Base-by-base conservation (phyloP, 2,329 filamentous ascomycete genomes). In the Colletotrichum acutatum region DNA sequence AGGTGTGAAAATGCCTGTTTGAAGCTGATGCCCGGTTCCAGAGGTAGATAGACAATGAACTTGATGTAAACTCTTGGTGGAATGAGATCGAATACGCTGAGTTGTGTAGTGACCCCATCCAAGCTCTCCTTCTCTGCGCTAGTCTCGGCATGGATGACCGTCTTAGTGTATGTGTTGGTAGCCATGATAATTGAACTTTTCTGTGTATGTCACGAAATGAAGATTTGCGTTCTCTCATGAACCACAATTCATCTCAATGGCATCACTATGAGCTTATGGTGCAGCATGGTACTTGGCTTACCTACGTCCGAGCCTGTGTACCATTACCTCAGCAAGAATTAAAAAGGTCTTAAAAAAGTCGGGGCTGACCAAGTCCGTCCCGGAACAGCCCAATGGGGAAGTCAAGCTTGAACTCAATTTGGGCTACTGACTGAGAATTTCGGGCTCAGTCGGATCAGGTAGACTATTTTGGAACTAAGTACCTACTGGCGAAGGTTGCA, bases 31-130 rank as follows among this genome's bases (percentile, higher is more conserved):
- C 72, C 79, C 6, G 75, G 61, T 0, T 57, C 76, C 0, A 84
- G 75, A 0, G 83, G 76, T n/a, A 84, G 79, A 76, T 81, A 84
- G 14, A 84, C 28, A 11, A 62, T 62, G 19, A 68, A 68, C 0
- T 68, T 71, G 49, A 71, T 71, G 32, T 68, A 68, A 2, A 71
- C 68, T 11, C 64, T 42, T 0, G 68, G 68, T 2, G 68, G 68
- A 2, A 71, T 71, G 2, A 68, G 19, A 22, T 71, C 68, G 28
- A 62, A 71, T 2, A 68, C 57, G 28, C 22, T 68, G 2, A 71
- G 49, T n/a, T 62, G 49, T 4, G 68, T 62, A 12, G 68, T 52
- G 14, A 42, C 16, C 14, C 16, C 37, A 16, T 14, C 16, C 37
- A 42, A 19, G 14, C 6, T 42, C 12, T 42, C 37, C 37, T 42